Evolutionary conservation across 768 basidiomycete genomes (phyloP), one percentile per base, ranked within the genome.

Genomic region (Daedaleopsis sinensis): DNA sequence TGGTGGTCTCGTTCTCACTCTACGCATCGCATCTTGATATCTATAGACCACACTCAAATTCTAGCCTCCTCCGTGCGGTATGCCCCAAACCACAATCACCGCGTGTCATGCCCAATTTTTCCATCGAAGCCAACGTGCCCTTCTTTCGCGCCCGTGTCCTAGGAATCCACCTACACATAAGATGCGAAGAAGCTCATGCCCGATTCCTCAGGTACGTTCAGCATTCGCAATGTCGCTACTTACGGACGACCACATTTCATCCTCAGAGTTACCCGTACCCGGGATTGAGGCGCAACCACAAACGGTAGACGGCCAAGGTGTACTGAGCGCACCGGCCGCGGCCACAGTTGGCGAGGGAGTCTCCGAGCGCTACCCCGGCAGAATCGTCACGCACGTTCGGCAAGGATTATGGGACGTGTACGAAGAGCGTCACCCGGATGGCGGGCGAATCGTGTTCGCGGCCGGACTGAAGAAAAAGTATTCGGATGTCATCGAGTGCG

Each of bases 321-420:
- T 4, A 43, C 13, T 15, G 10, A 15, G 19, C 42, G 42, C 13
- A 43, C 42, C 42, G 4, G 42, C 15, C 3, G 42, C 42, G 4
- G 3, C 19, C 42, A 15, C 42, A 15, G 42, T 43, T 43, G 42
- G 19, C 19, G 42, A 43, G 27, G 27, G 27, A 3, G 4, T 43
- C 42, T 19, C 42, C 19, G 19, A 15, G 42, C 42, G 42, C 27
- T 32, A 32, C 27, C 27, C 27, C 27, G 48, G 48, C 23, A 27
- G 51, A 5, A n/a, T 36, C 35, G 18, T 90, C 63, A 82, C 82
- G 55, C 87, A 89, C 63, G 82, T 81, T 18, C 78, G 73, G 21
- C 63, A 89, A 39, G 90, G 90, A 48, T 83, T 90, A 43, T 91
- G 90, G 90, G 88, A 91, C 65, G 72, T 89, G 37, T 91, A 90